A percentile compares a stretch with the other conserved stretches of the same genome.
Evolutionary conservation across 2,329 filamentous ascomycete genomes (phyloP).

Genomic region (Pseudocercospora eumusae): DNA sequence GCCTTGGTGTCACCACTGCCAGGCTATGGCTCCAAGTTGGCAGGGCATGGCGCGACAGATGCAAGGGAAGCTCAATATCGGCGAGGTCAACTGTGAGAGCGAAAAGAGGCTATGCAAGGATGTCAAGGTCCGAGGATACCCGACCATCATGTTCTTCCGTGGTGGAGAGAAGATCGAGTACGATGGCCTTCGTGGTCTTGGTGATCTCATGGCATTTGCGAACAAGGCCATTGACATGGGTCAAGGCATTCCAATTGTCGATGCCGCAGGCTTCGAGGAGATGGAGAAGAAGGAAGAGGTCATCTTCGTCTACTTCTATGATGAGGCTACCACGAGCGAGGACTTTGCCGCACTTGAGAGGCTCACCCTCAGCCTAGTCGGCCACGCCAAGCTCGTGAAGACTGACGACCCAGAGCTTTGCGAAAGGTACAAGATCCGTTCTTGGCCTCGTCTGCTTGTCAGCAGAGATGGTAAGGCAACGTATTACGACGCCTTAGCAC

Average conservation of each 20-base stretch:
- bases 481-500: slow-evolving; percentile 85
- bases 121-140: slow-evolving; percentile 74
- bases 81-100: slow-evolving; percentile 91
- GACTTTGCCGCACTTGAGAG: slow-evolving; percentile 88
- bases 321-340: slow-evolving; percentile 88
- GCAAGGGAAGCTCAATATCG: slow-evolving; percentile 85
- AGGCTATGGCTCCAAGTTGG: slow-evolving; percentile 90
- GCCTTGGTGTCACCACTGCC: slow-evolving; percentile 95
- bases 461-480: slow-evolving; percentile 84
- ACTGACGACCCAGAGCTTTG: slow-evolving; percentile 75
- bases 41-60: slow-evolving; percentile 85
- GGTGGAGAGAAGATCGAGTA: slow-evolving; percentile 92
- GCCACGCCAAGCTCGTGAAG: slow-evolving; percentile 89
- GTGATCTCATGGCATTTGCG: slow-evolving; percentile 84
- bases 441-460: slow-evolving; percentile 91
- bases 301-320: slow-evolving; percentile 96
- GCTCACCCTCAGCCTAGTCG: slow-evolving; percentile 82
- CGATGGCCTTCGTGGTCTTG: slow-evolving; percentile 83
- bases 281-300: slow-evolving; percentile 93
- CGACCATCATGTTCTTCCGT: slow-evolving; percentile 89
- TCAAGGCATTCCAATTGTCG: slow-evolving; percentile 76
- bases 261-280: slow-evolving; percentile 72
- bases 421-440: slow-evolving; percentile 89
- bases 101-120: slow-evolving; percentile 92
- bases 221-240: slow-evolving; percentile 80